Conservation (phyloP, 306 rosid genomes). For the Vigna hirtella region DNA sequence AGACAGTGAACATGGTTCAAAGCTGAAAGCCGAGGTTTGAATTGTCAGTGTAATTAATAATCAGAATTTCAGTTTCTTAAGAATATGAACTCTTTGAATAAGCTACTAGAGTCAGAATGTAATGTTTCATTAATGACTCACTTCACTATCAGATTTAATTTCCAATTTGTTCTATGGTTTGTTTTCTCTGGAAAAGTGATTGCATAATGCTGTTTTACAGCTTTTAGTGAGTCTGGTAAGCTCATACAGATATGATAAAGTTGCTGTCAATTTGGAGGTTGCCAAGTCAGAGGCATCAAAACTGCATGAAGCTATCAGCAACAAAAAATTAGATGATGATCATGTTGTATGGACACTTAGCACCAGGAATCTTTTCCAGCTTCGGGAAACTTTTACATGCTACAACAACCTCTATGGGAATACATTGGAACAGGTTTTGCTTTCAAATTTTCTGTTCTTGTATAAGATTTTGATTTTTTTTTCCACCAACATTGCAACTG, state of each 20-base stretch:
- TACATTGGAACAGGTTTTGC: slow-evolving; percentile 68
- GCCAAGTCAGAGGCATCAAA: slow-evolving; percentile 69
- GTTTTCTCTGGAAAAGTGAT: slow-evolving; percentile 18
- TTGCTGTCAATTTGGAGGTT: slow-evolving; percentile 56
- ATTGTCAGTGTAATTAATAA: background rate
- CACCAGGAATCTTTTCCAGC: slow-evolving; percentile 89
- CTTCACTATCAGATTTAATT: slow-evolving; percentile 7
- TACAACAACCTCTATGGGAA: slow-evolving; percentile 67
- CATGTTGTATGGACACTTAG: slow-evolving; percentile 72
- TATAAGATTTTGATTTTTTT: background rate
- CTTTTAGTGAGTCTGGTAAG: slow-evolving; percentile 78
- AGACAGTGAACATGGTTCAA: background rate
- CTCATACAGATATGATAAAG: slow-evolving; percentile 81
- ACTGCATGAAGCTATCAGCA: slow-evolving; percentile 69
- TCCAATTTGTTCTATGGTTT: slow-evolving; percentile 21
- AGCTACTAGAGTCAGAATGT: background rate
- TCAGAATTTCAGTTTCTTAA: background rate
- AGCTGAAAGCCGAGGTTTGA: slow-evolving; percentile 5
- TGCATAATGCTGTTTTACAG: slow-evolving; percentile 54
- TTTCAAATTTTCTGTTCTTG: slow-evolving; percentile 13
- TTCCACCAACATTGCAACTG: background rate
- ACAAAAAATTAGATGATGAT: slow-evolving; percentile 67
- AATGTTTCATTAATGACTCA: background rate
- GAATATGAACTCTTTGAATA: slow-evolving; percentile 1
- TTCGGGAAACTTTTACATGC: slow-evolving; percentile 72